A percentile compares a stretch with the other conserved stretches of the same genome.
Conservation (phyloP, 352 stramenopile species). For the Globisporangium nagaii region DNA sequence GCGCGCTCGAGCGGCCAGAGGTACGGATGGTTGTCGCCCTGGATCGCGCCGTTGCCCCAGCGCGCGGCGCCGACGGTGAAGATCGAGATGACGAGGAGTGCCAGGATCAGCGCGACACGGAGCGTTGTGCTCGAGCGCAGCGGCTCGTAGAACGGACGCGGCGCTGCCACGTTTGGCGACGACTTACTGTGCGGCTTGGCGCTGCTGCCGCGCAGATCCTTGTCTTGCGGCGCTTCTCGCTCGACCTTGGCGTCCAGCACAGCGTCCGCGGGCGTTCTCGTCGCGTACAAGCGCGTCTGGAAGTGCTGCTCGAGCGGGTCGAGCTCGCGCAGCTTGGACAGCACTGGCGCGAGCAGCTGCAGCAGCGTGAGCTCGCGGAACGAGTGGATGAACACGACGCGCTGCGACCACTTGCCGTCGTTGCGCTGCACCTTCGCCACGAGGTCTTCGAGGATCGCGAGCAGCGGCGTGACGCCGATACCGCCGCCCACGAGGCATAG, state of each 20-base stretch:
- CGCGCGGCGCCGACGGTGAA: constrained; percentile 25
- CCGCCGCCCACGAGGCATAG: constrained; percentile 38
- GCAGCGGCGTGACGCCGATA: constrained; percentile 38
- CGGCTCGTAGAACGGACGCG: constrained; percentile 47
- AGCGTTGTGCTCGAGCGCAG: constrained; percentile 35
- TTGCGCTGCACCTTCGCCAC: constrained; percentile 19
- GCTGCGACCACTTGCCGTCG: constrained; percentile 31
- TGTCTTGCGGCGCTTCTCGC: background rate
- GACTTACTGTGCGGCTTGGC: constrained; percentile 14
- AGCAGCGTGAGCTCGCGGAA: constrained; percentile 38
- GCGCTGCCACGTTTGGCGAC: background rate
- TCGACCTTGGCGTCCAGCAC: background rate
- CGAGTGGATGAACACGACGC: constrained; percentile 32
- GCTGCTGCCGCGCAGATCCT: background rate
- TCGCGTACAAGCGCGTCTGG: constrained; percentile 24
- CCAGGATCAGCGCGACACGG: constrained; percentile 28
- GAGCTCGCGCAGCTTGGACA: constrained; percentile 27
- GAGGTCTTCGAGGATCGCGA: constrained; percentile 43
- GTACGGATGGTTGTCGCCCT: constrained; percentile 35
- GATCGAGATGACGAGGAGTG: constrained; percentile 31
- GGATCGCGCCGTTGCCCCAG: constrained; percentile 47
- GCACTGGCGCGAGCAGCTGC: constrained; percentile 19
- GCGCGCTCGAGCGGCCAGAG: constrained; percentile 50
- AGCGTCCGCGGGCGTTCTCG: constrained; percentile 16
- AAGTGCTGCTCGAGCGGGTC: constrained; percentile 35